Percentiles rank a stretch among this genome's conserved stretches.
phyloP scores from a whole-genome alignment of 225 moss, liverwort and hornwort species.

The Anthoceros angustus region DNA sequence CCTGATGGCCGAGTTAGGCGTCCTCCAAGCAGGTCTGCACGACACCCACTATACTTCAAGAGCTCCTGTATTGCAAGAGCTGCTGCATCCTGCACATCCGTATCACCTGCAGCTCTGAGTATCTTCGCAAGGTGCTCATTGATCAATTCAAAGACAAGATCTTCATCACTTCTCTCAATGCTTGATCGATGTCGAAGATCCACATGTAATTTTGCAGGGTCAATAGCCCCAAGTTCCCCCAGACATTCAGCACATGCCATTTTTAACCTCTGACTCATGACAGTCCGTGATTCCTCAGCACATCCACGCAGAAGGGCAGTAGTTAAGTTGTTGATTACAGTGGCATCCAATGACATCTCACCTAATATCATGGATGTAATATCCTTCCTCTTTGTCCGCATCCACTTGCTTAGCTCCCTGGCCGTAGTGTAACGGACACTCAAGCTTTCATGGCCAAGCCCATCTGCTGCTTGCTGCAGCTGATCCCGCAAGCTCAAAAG shows the following conservation, averaged over 20 bases:
- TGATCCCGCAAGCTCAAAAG: conserved; percentile 74
- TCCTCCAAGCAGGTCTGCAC: conserved; percentile 39
- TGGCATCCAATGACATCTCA: conserved; percentile 61
- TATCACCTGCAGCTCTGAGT: conserved; percentile 82
- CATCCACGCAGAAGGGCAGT: conserved; percentile 79
- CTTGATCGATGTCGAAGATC: conserved; percentile 68
- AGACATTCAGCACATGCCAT: conserved; percentile 97
- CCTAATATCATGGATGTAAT: conserved; percentile 78
- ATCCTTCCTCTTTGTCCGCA: conserved; percentile 69
- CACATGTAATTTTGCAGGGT: conserved; percentile 96
- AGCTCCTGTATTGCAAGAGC: conserved; percentile 95
- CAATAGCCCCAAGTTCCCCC: conserved; percentile 97
- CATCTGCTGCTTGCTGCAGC: conserved; percentile 76
- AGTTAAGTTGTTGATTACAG: conserved; percentile 62
- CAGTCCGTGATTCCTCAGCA: conserved; percentile 87
- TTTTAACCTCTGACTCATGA: conserved; percentile 75
- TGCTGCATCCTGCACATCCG: conserved; percentile 84
- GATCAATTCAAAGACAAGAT: conserved; percentile 81
- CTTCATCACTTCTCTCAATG: conserved; percentile 77
- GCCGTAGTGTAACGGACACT: conserved; percentile 97
- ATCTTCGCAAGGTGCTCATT: conserved; percentile 87
- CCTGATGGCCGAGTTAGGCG: conserved; percentile 18
- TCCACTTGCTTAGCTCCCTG: conserved; percentile 66
- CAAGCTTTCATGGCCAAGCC: conserved; percentile 78
- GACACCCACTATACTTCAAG: conserved; percentile 74